Evolutionary conservation across 306 rosid species (phyloP).

Genomic region (Cucurbita ficifolia): DNA sequence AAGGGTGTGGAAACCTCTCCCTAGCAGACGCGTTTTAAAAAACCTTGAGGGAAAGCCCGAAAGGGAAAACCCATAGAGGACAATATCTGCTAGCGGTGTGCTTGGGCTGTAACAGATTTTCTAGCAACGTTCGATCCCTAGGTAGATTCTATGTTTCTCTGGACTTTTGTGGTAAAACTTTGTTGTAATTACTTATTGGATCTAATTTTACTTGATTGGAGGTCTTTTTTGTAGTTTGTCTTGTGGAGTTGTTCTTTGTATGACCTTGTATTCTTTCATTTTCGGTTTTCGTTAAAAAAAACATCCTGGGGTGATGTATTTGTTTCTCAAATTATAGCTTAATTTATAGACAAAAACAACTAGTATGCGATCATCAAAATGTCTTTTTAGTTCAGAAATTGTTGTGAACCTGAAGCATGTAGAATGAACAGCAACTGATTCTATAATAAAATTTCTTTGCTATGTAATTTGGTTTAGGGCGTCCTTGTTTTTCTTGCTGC

Average conservation of each 20-base stretch:
- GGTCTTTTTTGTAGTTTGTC: too few relatives aligned
- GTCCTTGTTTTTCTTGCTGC: conserved; percentile 96
- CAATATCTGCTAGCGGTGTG: too few relatives aligned
- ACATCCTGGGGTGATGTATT: neutral
- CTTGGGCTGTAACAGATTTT: too few relatives aligned
- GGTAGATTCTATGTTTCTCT: too few relatives aligned
- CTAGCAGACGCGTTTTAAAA: too few relatives aligned
- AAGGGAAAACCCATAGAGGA: too few relatives aligned
- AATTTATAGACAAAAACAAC: neutral
- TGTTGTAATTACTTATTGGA: neutral
- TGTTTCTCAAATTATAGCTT: neutral
- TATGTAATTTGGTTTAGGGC: conserved; percentile 44
- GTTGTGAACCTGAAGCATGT: neutral
- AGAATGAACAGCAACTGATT: neutral
- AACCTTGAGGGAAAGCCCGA: too few relatives aligned
- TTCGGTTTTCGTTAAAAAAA: neutral
- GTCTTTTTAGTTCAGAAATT: neutral
- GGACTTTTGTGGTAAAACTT: neutral
- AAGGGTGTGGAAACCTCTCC: too few relatives aligned
- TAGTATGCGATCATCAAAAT: neutral
- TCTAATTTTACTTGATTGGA: neutral
- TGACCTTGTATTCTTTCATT: too few relatives aligned
- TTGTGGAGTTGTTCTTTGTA: too few relatives aligned
- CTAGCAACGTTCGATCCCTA: too few relatives aligned
- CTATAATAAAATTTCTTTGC: neutral